Evolutionary conservation across 495 filamentous ascomycete species (phyloP).

Genomic region (Podospora sp.): DNA sequence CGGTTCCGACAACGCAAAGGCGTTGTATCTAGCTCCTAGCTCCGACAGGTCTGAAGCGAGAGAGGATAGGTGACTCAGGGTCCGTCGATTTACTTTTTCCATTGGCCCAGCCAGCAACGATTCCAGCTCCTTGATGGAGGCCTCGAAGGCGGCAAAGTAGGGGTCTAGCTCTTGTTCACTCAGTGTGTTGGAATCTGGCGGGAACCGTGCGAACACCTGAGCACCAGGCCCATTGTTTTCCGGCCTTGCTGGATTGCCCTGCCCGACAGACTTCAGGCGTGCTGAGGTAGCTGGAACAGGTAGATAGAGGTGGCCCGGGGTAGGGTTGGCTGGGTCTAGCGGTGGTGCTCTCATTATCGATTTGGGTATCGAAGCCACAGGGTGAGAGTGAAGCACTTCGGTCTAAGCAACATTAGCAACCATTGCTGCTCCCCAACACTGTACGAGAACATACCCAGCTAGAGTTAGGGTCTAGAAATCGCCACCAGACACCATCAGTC

Average conservation of each 20-base stretch:
- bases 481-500: slow-evolving; percentile 95
- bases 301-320: slow-evolving; percentile 83
- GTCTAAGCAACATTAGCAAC: slow-evolving; percentile 60
- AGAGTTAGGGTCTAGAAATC: slow-evolving; percentile 94
- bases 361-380: slow-evolving; percentile 89
- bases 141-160: slow-evolving; percentile 91
- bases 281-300: slow-evolving; percentile 83
- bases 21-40: slow-evolving; percentile 90
- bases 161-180: slow-evolving; percentile 91
- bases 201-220: slow-evolving; percentile 77
- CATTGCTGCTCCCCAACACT: neutral
- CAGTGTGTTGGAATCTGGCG: slow-evolving; percentile 71
- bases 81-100: slow-evolving; percentile 92
- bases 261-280: slow-evolving; percentile 67
- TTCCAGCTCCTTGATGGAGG: slow-evolving; percentile 85
- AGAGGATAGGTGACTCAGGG: slow-evolving; percentile 77
- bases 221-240: slow-evolving; percentile 58
- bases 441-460: slow-evolving; percentile 78
- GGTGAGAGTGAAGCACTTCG: slow-evolving; percentile 88
- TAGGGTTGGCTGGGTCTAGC: slow-evolving; percentile 87
- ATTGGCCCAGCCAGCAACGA: slow-evolving; percentile 84
- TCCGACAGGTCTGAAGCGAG: slow-evolving; percentile 89
- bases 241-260: slow-evolving; percentile 45
- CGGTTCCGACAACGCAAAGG: slow-evolving; percentile 92
- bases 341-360: slow-evolving; percentile 91